A percentile compares a stretch with the other conserved stretches of the same genome.
Evolutionary conservation across 352 stramenopile species (phyloP).

Genomic region (Phytophthora cactorum): DNA sequence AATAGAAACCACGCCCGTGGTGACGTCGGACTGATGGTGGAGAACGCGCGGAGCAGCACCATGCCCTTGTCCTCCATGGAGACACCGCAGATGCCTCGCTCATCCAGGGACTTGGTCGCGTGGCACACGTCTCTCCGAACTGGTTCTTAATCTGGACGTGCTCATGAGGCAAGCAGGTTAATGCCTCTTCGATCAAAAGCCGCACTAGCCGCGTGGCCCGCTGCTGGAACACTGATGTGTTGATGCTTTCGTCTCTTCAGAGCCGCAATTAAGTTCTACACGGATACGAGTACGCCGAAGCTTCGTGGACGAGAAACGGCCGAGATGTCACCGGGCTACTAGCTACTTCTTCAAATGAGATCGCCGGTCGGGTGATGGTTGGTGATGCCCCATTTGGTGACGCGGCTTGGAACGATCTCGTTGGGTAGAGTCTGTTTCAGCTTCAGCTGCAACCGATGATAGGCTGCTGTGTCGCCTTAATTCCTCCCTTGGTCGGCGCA

Average conservation of each 20-base stretch:
- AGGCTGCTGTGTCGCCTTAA: background rate
- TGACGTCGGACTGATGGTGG: conserved; percentile 29
- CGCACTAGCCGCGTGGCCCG: conserved; percentile 36
- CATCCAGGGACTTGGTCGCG: conserved; percentile 25
- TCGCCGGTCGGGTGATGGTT: background rate
- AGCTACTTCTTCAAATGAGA: conserved; percentile 4
- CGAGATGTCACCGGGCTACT: conserved; percentile 3
- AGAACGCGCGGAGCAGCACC: conserved; percentile 33
- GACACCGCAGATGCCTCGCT: conserved; percentile 32
- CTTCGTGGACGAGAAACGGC: conserved; percentile 44
- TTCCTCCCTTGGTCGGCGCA: background rate
- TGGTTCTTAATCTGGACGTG: conserved; percentile 32
- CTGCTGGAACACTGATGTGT: conserved; percentile 35
- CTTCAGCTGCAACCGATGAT: background rate
- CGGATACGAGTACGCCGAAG: conserved; percentile 38
- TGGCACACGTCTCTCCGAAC: conserved; percentile 36
- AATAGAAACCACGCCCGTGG: conserved; percentile 33
- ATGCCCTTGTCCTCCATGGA: conserved; percentile 39
- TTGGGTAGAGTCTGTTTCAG: no score
- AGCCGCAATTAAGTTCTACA: conserved; percentile 39
- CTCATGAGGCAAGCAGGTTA: conserved; percentile 40
- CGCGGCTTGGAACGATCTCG: background rate
- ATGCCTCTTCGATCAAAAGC: conserved; percentile 46
- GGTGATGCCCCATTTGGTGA: conserved; percentile 2
- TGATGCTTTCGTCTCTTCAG: conserved; percentile 39